Conservation (phyloP, 768 basidiomycete genomes). For the Kondoa malvinella region DNA sequence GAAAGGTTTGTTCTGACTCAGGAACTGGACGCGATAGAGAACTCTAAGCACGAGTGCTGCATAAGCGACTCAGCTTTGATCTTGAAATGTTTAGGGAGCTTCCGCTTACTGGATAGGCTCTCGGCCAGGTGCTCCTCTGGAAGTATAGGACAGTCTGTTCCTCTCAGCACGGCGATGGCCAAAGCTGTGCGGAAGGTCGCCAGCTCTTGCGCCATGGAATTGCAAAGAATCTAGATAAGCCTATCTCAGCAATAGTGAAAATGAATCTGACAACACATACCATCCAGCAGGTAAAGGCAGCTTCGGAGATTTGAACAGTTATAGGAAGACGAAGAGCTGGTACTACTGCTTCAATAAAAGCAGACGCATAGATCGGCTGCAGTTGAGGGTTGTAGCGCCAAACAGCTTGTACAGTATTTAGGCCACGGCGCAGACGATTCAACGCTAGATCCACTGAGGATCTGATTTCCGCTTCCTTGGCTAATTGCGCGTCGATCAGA, state of each 20-base stretch:
- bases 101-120: conserved; percentile 36
- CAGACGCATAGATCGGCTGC: conserved; percentile 44
- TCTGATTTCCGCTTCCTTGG: conserved; percentile 58
- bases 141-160: conserved; percentile 47
- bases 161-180: conserved; percentile 67
- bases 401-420: conserved; percentile 42
- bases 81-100: no score
- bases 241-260: not conserved
- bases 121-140: conserved; percentile 60
- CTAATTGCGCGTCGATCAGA: conserved; percentile 64
- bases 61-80: no score
- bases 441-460: conserved; percentile 44
- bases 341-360: conserved; percentile 46
- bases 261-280: conserved; percentile 36
- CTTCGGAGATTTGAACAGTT: conserved; percentile 44
- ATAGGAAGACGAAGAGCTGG: conserved; percentile 45
- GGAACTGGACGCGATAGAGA: conserved; percentile 59
- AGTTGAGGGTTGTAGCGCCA: conserved; percentile 37
- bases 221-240: not conserved
- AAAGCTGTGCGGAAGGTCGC: conserved; percentile 45
- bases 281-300: conserved; percentile 59
- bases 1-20: conserved; percentile 65
- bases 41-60: conserved; percentile 62
- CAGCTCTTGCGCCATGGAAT: not conserved
- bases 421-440: conserved; percentile 45